Base-by-base conservation (phyloP, 2,329 filamentous ascomycete genomes). In the Trichoderma afroharzianum region DNA sequence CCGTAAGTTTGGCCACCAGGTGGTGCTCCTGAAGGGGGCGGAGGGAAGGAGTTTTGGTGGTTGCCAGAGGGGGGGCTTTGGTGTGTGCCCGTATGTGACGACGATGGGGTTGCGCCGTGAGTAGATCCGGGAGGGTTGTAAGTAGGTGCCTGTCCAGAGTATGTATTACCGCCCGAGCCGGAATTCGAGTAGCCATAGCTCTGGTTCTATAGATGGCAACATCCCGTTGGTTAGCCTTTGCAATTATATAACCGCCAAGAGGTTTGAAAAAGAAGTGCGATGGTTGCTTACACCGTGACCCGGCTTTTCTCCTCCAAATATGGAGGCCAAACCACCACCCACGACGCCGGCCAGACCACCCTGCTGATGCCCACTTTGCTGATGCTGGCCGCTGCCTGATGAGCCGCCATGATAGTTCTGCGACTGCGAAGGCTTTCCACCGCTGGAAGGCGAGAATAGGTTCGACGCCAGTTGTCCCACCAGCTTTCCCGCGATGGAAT, bases 141-240 rank as follows among this genome's bases (percentile, higher is more conserved):
- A 6, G 80, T 82, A 14, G 91, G 91, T 50, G 90, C 88, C 71
- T 87, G 84, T 70, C 90, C 91, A 72, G 83, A 86, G 79, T 92
- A 93, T 47, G 85, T 84, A 32, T 70, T 70, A 58, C 87, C 86
- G 73, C 85, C 79, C 57, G 86, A 83, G 57, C 85, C 86, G 4
- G 84, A 79, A 76, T 87, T 87, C 26, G 88, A 88, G 79, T 92
- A 92, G 36, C 90, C 91, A 77, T 88, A 93, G 77, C 86, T 88
- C 74, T 89, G 85, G 72, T 83, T 82, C 83, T 87, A 74, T 32
- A 72, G 68, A 15, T 55, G n/a, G 18, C 24, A n/a, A 24, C 39
- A 26, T 12, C 6, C 47, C 11, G 30, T 21, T 21, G 2, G 64
- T 76, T 64, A 80, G 71, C 53, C 8, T 55, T 66, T 26, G 15